Evolutionary conservation across 2,329 filamentous ascomycete genomes (phyloP), one percentile per base, ranked within the genome.

Genomic region (Aspergillus bombycis): DNA sequence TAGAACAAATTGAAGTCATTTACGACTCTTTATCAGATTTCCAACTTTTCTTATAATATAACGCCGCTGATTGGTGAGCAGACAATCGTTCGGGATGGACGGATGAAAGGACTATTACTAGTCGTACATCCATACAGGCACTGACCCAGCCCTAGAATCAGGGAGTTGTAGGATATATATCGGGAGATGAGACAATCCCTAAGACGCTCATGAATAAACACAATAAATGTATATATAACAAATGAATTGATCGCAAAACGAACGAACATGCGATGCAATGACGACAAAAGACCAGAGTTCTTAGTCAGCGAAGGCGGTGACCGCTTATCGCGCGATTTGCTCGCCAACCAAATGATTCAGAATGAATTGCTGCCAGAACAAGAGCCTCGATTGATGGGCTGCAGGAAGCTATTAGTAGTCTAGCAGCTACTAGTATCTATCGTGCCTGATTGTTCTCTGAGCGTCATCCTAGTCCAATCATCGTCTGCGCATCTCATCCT

Each of bases 321-420:
- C 52, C 52, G n/a, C 56, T 36, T 43, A 60, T 58, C 61, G 45
- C 57, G 55, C 53, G 16, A 53, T 41, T 57, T 26, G n/a, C 52
- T 38, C n/a, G 3, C 32, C 48, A 52, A 32, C 28, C 48, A 10
- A 52, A 52, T 52, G 28, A 52, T 52, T 52, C 28, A 28, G n/a
- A 55, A 14, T 21, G 32, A 55, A 8, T 38, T 12, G 12, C 19
- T 38, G 52, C n/a, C 32, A 38, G 52, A 55, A 58, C 43, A 41
- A 62, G 57, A 54, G 60, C 21, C 55, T 52, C 60, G 26, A 23
- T 58, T n/a, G 46, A 32, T n/a, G 32, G 28, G n/a, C 26, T 52
- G 23, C 57, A 45, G 48, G 48, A 26, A 54, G 34, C 36, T 53
- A 38, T 45, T 60, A 28, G 26, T 55, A 55, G 52, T 38, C n/a